Percentiles rank a stretch among this genome's conserved stretches.
Evolutionary conservation across 1,284 basidiomycete species (phyloP).

Genomic region (Irpex sp.): DNA sequence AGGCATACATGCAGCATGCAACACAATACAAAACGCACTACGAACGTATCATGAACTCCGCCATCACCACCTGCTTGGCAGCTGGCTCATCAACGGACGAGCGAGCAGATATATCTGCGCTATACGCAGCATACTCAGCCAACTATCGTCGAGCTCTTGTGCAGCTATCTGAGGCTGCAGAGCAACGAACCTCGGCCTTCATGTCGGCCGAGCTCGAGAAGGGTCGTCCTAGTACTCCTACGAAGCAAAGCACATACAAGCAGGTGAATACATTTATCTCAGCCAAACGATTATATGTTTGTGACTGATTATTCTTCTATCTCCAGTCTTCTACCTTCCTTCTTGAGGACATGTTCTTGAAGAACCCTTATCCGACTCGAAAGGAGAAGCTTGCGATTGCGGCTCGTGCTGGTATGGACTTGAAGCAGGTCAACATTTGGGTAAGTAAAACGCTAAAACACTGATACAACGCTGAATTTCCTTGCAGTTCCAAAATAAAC

Average conservation of each 20-base stretch:
- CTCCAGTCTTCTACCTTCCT: slow-evolving; percentile 25
- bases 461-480: neutral
- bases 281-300: too few relatives aligned
- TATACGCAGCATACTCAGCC: neutral
- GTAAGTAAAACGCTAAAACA: slow-evolving; percentile 27
- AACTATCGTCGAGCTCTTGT: neutral
- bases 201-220: too few relatives aligned
- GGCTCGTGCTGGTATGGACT: slow-evolving; percentile 40
- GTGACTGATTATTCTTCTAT: too few relatives aligned
- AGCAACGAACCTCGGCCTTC: too few relatives aligned
- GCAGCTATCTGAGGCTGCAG: too few relatives aligned
- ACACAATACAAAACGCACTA: neutral
- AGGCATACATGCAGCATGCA: neutral
- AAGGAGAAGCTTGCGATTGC: slow-evolving; percentile 43
- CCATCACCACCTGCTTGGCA: neutral
- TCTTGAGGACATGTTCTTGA: slow-evolving; percentile 46
- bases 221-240: too few relatives aligned
- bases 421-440: slow-evolving; percentile 58
- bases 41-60: neutral
- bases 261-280: too few relatives aligned
- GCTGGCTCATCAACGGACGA: neutral
- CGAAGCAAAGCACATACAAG: too few relatives aligned
- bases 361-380: slow-evolving; percentile 46
- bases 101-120: neutral
- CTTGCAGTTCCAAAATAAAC: slow-evolving; percentile 44